A percentile compares a stretch with the other conserved stretches of the same genome.
Conservation (phyloP, 1,284 basidiomycete genomes). For the Heliocybe sulcata region DNA sequence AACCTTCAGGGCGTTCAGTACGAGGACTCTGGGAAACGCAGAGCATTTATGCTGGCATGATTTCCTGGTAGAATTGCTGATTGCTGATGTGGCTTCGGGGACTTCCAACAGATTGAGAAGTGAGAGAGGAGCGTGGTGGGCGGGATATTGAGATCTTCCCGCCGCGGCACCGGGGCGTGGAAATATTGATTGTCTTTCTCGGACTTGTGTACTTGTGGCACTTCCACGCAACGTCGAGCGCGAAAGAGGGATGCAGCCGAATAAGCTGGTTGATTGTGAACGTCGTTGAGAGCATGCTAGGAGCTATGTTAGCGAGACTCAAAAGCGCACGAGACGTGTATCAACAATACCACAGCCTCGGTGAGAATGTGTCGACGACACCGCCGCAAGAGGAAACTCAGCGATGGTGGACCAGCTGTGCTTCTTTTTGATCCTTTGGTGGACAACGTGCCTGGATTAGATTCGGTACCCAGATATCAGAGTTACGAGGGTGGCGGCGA, state of each 20-base stretch:
- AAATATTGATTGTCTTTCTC: not conserved
- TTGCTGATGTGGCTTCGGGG: not conserved
- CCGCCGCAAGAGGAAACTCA: not conserved
- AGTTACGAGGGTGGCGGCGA: not conserved
- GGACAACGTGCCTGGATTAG: not conserved
- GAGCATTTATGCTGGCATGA: not conserved
- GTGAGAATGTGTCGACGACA: not conserved
- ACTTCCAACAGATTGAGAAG: no score
- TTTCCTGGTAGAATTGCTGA: not conserved
- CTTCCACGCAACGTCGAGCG: no score
- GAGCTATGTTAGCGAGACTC: no score
- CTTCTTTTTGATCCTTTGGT: not conserved
- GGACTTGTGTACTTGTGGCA: no score
- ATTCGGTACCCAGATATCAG: not conserved
- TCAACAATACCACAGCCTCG: not conserved
- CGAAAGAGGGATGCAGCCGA: not conserved
- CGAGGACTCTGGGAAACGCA: not conserved
- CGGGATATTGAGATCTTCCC: not conserved
- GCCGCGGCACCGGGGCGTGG: not conserved
- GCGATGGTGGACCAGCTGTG: not conserved
- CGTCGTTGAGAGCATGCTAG: no score
- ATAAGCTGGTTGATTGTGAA: not conserved
- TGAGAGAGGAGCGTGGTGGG: no score
- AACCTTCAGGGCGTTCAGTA: not conserved
- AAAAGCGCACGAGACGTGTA: no score